Conservation (phyloP, 2,329 filamentous ascomycete species). For the Neopestalotiopsis sp. region DNA sequence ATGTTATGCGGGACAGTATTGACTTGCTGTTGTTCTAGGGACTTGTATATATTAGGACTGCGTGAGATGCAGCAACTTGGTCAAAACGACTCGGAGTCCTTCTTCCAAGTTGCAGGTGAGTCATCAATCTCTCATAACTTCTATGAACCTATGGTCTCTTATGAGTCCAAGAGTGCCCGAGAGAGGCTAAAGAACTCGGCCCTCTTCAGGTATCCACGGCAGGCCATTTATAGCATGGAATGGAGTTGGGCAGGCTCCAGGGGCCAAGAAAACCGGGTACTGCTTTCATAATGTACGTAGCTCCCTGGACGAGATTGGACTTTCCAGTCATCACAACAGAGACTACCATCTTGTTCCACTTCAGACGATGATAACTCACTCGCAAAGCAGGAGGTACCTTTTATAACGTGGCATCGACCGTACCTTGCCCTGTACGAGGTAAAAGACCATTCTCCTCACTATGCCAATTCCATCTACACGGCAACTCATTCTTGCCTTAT, state of each 20-base stretch:
- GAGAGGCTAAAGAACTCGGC: not conserved
- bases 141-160: no score
- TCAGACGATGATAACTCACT: conserved; percentile 13
- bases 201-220: conserved; percentile 31
- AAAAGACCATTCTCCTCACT: conserved; percentile 24
- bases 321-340: no score
- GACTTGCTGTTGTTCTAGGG: conserved; percentile 37
- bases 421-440: conserved; percentile 61
- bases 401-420: conserved; percentile 61
- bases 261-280: conserved; percentile 28
- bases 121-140: no score
- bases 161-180: no score
- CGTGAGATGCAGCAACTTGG: conserved; percentile 46
- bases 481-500: not conserved
- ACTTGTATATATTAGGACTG: conserved; percentile 55
- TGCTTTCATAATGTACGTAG: conserved; percentile 44
- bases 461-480: not conserved
- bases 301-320: not conserved
- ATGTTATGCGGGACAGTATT: conserved; percentile 10
- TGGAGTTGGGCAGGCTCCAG: conserved; percentile 39
- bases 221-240: conserved; percentile 48
- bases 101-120: conserved; percentile 55
- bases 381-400: conserved; percentile 48
- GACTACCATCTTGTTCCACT: no score
- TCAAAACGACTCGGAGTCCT: conserved; percentile 50